Conservation (phyloP, 2,329 filamentous ascomycete species). For the Magnaporthiopsis rhizophila region DNA sequence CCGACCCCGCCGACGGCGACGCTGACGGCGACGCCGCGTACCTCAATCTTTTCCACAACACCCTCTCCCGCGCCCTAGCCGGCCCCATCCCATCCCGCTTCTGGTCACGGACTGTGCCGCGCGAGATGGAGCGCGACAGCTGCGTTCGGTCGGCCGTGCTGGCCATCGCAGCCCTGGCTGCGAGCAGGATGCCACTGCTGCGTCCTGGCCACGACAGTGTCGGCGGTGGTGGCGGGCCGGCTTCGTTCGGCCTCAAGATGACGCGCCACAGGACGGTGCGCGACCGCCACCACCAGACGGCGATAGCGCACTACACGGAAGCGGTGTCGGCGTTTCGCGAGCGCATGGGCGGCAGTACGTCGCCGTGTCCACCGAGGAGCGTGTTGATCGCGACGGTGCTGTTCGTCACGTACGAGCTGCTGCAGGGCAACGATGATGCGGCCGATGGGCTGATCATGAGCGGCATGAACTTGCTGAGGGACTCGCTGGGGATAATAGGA, state of each 20-base stretch:
- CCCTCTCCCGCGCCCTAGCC: conserved; percentile 1
- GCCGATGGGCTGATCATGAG: conserved; percentile 11
- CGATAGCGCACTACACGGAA: conserved; percentile 11
- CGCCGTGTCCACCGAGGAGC: conserved; percentile 8
- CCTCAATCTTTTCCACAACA: conserved; percentile 9
- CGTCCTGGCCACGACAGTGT: not conserved
- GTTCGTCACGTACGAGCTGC: conserved; percentile 14
- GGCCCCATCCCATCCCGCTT: conserved; percentile 5
- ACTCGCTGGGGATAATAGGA: conserved; percentile 13
- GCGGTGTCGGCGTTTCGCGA: conserved; percentile 12
- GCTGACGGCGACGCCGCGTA: conserved; percentile 7
- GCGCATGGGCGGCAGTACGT: conserved; percentile 5
- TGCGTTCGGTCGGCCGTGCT: conserved; percentile 8
- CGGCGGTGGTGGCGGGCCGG: not conserved
- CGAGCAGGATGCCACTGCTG: not conserved
- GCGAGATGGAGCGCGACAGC: conserved; percentile 8
- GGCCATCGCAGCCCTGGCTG: conserved; percentile 8
- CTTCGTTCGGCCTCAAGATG: no score
- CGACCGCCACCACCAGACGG: conserved; percentile 10
- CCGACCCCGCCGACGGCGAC: not conserved
- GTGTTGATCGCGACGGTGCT: conserved; percentile 14
- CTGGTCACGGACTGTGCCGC: conserved; percentile 8
- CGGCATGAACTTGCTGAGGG: conserved; percentile 10
- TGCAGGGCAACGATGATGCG: conserved; percentile 13
- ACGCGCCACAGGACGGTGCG: not conserved